A percentile compares a stretch with the other conserved stretches of the same genome.
phyloP scores from a whole-genome alignment of 2,329 filamentous ascomycete genomes.

The Pseudogymnoascus sp. region DNA sequence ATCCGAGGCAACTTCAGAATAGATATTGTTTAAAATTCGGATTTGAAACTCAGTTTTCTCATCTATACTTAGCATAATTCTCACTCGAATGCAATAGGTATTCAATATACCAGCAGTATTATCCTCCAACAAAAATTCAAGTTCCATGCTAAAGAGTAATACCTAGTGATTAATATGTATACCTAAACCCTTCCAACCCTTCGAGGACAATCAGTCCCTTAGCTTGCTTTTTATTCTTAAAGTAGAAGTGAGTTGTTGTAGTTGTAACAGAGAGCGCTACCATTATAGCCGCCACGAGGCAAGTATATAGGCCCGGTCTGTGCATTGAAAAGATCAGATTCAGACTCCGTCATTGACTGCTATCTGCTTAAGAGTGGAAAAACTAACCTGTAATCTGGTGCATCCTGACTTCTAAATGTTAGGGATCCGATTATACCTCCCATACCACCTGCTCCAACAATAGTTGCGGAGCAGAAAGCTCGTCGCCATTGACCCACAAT shows the following conservation, averaged over 20 bases:
- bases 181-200: slow-evolving; percentile 23
- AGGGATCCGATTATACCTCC: slow-evolving; percentile 70
- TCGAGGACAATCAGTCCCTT: slow-evolving; percentile 24
- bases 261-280: slow-evolving; percentile 19
- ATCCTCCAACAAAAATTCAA: neutral
- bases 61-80: neutral
- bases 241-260: slow-evolving; percentile 20
- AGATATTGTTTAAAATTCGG: neutral
- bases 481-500: slow-evolving; percentile 85
- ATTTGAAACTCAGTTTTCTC: neutral
- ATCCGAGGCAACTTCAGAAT: too few relatives aligned
- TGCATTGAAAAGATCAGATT: neutral
- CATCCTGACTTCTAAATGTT: slow-evolving; percentile 58
- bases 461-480: slow-evolving; percentile 66
- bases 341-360: neutral
- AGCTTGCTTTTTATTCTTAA: slow-evolving; percentile 24
- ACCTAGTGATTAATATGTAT: slow-evolving; percentile 10
- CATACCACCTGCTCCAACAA: slow-evolving; percentile 69
- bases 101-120: neutral
- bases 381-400: slow-evolving; percentile 37
- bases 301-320: slow-evolving; percentile 14
- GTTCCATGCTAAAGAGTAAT: neutral
- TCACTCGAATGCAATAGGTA: neutral
- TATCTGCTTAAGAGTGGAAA: neutral
- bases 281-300: slow-evolving; percentile 10